Base-by-base conservation (phyloP, 2,329 filamentous ascomycete species). In the Trichoderma simmonsii region DNA sequence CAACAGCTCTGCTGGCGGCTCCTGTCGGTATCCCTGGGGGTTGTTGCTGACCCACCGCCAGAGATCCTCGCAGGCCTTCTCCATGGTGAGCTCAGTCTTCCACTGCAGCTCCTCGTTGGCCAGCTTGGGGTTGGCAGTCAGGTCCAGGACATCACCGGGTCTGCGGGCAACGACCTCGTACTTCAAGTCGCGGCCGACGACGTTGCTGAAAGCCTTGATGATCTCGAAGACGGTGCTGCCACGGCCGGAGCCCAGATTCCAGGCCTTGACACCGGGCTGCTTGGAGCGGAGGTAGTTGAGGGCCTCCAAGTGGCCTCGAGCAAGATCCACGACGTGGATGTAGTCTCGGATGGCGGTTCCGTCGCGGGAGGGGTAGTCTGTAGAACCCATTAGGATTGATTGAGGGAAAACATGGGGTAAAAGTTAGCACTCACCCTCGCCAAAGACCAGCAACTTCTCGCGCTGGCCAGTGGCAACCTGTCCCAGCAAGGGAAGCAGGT, bases 31-130 rank as follows among this genome's bases (percentile, higher is more conserved):
- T 26, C 96, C 96, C 84, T 95, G 90, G 28, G 96, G 96, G 85
- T 98, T 98, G 85, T 98, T 98, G 84, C 92, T 88, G 18, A 97
- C 97, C 96, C 96, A 99, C 79, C 90, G 91, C 96, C 96, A 99
- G 75, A 99, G 87, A 82, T 99, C 94, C 77, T 91, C 90, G 81
- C 96, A 99, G 30, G 95, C 95, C 81, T 97, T 90, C 84, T 98
- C 95, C 81, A 99, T 90, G 24, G 93, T 95, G 72, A 92, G 87
- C 85, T 97, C 89, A 1, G 96, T 95, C 86, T 95, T 95, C 96
- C 96, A 99, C 74, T 90, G 86, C 69, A 99, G 88, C 85, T 99
- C 96, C 81, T 89, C 85, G 83, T 97, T 97, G 67, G 96, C 96
- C 48, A 94, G 89, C 4, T 89, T 88, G 14, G 96, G 93, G 83